Conservation (phyloP, 2,329 filamentous ascomycete species). For the Cytospora schulzeri region DNA sequence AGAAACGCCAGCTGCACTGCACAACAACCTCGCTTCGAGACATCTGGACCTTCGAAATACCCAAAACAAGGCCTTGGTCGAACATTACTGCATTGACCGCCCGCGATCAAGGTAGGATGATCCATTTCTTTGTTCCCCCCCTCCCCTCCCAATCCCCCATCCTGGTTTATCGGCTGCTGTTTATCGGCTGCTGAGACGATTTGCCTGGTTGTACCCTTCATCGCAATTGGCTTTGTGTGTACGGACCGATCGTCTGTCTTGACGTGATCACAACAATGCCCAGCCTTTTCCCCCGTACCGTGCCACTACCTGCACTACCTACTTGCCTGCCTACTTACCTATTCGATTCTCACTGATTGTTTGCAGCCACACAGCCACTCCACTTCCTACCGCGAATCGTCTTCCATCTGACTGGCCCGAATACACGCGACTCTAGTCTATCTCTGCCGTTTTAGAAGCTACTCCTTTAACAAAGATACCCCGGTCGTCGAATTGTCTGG, state of each 20-base stretch:
- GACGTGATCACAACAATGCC: conserved; percentile 25
- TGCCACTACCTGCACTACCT: neutral
- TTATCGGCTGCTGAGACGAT: conserved; percentile 3
- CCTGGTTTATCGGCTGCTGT: no score
- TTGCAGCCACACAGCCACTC: conserved; percentile 9
- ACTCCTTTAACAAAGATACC: conserved; percentile 3
- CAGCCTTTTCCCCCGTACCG: neutral
- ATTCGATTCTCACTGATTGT: neutral
- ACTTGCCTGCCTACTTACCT: no score
- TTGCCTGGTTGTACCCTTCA: conserved; percentile 1
- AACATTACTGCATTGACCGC: neutral
- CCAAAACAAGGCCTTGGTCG: neutral
- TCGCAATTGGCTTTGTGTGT: conserved; percentile 20
- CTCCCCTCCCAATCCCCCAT: neutral
- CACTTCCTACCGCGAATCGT: neutral
- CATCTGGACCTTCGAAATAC: neutral
- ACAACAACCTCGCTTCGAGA: neutral
- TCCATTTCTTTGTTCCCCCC: neutral
- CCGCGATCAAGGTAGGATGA: conserved; percentile 3
- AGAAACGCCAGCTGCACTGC: neutral
- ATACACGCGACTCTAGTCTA: neutral
- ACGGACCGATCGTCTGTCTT: conserved; percentile 8
- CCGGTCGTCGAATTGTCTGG: neutral
- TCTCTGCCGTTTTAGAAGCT: neutral
- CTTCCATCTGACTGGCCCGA: neutral